Evolutionary conservation across 2,329 filamentous ascomycete species (phyloP).

Genomic region (Aspergillus sp.): DNA sequence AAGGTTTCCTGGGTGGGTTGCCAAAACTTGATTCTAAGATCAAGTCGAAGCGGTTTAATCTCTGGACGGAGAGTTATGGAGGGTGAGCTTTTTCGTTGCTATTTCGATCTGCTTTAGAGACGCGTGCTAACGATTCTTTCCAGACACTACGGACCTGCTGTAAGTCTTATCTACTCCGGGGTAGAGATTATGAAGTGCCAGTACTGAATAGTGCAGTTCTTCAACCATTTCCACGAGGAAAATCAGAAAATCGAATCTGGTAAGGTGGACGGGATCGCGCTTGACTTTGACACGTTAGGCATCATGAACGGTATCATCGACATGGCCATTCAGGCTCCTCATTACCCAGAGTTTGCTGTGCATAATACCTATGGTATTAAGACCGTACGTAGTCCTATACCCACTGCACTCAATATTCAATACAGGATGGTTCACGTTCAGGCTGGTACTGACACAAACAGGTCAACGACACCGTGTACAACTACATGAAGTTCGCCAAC

Average conservation of each 20-base stretch:
- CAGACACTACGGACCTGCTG: conserved; percentile 45
- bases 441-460: conserved; percentile 2
- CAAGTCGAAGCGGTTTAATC: conserved; percentile 47
- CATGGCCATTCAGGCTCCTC: conserved; percentile 41
- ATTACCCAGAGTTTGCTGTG: conserved; percentile 46
- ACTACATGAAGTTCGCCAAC: conserved; percentile 51
- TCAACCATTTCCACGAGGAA: conserved; percentile 50
- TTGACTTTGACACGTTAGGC: conserved; percentile 48
- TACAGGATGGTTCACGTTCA: too few species aligned
- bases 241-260: conserved; percentile 49
- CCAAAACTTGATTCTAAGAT: conserved; percentile 43
- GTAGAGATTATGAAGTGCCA: background rate
- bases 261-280: conserved; percentile 38
- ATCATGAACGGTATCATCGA: conserved; percentile 52
- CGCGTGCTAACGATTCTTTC: conserved; percentile 4
- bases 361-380: conserved; percentile 51
- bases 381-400: conserved; percentile 13
- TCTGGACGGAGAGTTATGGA: conserved; percentile 51
- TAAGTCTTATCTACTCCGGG: conserved; percentile 8
- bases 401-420: background rate
- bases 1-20: conserved; percentile 46
- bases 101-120: background rate
- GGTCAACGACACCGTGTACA: conserved; percentile 52
- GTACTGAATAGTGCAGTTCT: conserved; percentile 37
- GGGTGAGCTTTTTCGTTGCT: conserved; percentile 27